phyloP scores from a whole-genome alignment of 192 early-diverging fungal species.

The Phycomyces nitens region DNA sequence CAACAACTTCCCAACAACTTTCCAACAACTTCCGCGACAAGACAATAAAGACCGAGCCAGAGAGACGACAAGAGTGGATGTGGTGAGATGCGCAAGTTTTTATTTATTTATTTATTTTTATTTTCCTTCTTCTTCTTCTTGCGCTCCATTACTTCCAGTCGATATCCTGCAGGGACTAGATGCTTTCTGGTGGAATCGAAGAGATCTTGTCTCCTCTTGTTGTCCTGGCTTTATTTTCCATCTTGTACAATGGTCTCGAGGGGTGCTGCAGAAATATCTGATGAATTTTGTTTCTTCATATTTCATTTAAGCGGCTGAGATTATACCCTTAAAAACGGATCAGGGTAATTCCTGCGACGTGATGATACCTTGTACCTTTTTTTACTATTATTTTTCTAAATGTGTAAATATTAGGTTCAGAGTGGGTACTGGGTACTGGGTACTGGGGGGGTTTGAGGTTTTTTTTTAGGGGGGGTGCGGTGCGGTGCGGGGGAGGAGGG shows the following conservation, averaged over 20 bases:
- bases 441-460: too few species aligned
- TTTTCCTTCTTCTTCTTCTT: constrained; percentile 5
- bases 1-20: too few species aligned
- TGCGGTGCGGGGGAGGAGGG: too few species aligned
- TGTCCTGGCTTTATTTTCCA: not conserved
- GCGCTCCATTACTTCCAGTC: not conserved
- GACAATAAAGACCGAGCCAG: not conserved
- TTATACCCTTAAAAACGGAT: constrained; percentile 40
- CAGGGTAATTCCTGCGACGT: constrained; percentile 34
- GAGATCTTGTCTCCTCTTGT: too few species aligned
- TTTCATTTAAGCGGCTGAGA: constrained; percentile 35
- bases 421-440: too few species aligned
- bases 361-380: constrained; percentile 14
- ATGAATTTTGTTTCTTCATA: too few species aligned
- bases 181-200: too few species aligned
- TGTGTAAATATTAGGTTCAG: too few species aligned
- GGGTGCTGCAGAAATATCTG: constrained; percentile 20
- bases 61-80: not conserved
- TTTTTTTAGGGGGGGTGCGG: too few species aligned
- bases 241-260: constrained; percentile 16
- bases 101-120: constrained; percentile 1
- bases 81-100: not conserved
- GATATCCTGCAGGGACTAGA: too few species aligned
- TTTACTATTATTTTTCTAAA: too few species aligned
- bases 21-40: too few species aligned